Percentiles rank a stretch among this genome's conserved stretches.
Conservation (phyloP, 2,329 filamentous ascomycete genomes). For the Fusarium chlamydosporum region DNA sequence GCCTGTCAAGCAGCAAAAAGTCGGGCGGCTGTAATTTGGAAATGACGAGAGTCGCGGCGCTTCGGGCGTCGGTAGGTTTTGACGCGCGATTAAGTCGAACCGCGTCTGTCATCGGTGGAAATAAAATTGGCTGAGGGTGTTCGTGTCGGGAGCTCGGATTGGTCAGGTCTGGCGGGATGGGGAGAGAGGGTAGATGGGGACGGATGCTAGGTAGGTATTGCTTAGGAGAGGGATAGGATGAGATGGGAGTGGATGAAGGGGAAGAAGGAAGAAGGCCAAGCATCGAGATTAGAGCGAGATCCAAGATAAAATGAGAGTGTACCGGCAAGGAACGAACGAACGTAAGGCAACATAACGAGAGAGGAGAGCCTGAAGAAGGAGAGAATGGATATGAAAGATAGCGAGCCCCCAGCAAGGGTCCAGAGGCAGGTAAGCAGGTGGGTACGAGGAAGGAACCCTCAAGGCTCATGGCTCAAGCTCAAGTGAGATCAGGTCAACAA, state of each 20-base stretch:
- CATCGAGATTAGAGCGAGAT: constrained; percentile 46
- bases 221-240: not conserved
- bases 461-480: not conserved
- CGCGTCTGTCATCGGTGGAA: constrained; percentile 50
- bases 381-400: constrained; percentile 22
- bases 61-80: constrained; percentile 52
- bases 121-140: constrained; percentile 43
- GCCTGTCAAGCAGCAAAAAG: constrained; percentile 13
- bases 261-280: constrained; percentile 33
- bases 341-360: constrained; percentile 15
- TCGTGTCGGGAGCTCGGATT: constrained; percentile 52
- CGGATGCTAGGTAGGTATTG: not conserved
- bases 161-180: constrained; percentile 28
- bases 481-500: constrained; percentile 1
- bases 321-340: constrained; percentile 28
- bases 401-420: constrained; percentile 7
- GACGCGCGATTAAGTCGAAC: constrained; percentile 52
- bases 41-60: constrained; percentile 49
- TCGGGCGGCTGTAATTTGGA: constrained; percentile 36
- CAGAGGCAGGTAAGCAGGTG: not conserved
- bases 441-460: constrained; percentile 13
- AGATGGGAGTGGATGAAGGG: constrained; percentile 7
- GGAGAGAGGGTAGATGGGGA: constrained; percentile 24
- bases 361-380: constrained; percentile 8
- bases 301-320: constrained; percentile 46